A percentile compares a stretch with the other conserved stretches of the same genome.
Conservation (phyloP, 768 basidiomycete genomes). For the Dacryopinax spathularia region DNA sequence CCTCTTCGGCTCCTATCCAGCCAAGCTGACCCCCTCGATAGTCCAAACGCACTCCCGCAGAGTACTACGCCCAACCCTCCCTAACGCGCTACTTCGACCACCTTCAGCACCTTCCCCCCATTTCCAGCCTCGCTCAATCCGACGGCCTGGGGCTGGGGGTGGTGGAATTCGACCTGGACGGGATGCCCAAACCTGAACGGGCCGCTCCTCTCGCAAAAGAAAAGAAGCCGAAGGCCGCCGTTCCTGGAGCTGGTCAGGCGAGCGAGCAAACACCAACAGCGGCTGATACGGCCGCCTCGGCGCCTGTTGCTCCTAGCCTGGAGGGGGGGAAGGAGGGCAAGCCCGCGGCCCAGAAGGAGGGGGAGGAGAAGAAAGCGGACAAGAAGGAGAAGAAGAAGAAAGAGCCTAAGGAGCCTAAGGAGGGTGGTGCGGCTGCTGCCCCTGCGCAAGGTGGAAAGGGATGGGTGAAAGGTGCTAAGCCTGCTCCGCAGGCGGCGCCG, state of each 20-base stretch:
- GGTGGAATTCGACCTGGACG: conserved; percentile 56
- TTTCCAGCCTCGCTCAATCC: conserved; percentile 42
- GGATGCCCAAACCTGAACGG: conserved; percentile 60
- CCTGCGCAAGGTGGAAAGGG: conserved; percentile 24
- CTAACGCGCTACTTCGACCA: conserved; percentile 92
- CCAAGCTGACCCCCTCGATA: conserved; percentile 20
- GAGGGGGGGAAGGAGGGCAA: conserved; percentile 26
- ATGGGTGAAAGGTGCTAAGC: conserved; percentile 15
- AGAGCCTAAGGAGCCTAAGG: conserved; percentile 20
- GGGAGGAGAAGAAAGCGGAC: conserved; percentile 19
- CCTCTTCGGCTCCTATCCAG: neutral
- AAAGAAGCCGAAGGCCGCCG: conserved; percentile 32
- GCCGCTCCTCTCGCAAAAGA: conserved; percentile 55
- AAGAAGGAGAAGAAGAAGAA: conserved; percentile 34
- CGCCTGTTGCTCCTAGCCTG: conserved; percentile 7
- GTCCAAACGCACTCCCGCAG: conserved; percentile 54
- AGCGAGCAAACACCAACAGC: conserved; percentile 14
- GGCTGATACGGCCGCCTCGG: conserved; percentile 17
- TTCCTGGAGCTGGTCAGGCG: conserved; percentile 16
- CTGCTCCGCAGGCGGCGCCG: conserved; percentile 24
- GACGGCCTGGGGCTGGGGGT: conserved; percentile 38
- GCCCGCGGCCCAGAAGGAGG: conserved; percentile 35
- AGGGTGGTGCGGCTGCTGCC: conserved; percentile 29
- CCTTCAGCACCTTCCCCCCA: conserved; percentile 57
- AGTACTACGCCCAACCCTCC: conserved; percentile 66